Evolutionary conservation across 768 basidiomycete species (phyloP), one percentile per base, ranked within the genome.

Genomic region (Lactifluus volemus): DNA sequence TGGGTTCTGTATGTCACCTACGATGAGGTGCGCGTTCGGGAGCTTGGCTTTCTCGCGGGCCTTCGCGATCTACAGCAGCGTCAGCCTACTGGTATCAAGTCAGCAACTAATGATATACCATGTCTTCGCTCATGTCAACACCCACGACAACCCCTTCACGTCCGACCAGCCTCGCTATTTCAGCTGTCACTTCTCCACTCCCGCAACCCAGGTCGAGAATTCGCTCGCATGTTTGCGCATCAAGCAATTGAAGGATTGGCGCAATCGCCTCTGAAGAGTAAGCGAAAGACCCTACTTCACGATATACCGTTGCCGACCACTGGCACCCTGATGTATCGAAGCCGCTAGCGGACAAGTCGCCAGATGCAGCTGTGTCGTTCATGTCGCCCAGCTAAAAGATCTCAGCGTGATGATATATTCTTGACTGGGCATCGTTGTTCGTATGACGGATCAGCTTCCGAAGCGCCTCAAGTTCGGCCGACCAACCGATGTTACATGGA

Each of bases 171-270:
- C 77, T 69, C 50, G 80, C 75, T 34, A 95, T 76, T 58, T 79
- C 72, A 51, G 79, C 64, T 0, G 88, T 89, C 14, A 93, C 73
- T 64, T 93, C 86, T 0, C 90, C 92, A 49, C 84, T 90, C 17
- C 92, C 91, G 68, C 91, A 93, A 2, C 92, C 91, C 48, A 91
- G 72, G 67, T 91, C 89, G 60, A 88, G 74, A 49, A 92, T 84
- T 52, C 76, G 76, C 65, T 92, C 86, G 1, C 89, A 89, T 0
- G 81, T 78, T 63, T 79, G 65, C 0, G 88, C 77, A n/a, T 79
- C 71, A 11, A 93, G 77, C 32, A 89, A 75, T 3, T 77, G 75
- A 12, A 90, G 70, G 21, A 92, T 77, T 9, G 85, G 74, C 0
- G 71, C 72, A 55, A 77, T 84, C 75, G 73, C 84, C 61, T 73